Percentiles rank a stretch among this genome's conserved stretches.
phyloP scores from a whole-genome alignment of 23 red algal species.

The Cyanidium caldarium region DNA sequence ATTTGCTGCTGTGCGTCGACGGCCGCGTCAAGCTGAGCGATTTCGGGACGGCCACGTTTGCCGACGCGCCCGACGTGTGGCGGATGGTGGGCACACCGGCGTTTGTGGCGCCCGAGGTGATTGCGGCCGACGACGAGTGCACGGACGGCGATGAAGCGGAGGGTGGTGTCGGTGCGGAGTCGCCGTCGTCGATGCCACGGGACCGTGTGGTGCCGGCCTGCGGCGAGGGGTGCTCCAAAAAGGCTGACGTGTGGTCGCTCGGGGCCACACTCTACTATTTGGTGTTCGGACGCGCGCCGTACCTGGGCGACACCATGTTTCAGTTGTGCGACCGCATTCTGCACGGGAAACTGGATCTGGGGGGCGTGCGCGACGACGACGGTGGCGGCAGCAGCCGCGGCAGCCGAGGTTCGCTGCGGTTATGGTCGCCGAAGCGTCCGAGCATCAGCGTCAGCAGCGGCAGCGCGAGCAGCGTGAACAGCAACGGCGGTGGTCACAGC shows the following conservation, averaged over 20 bases:
- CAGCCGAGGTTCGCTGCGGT: too few species aligned
- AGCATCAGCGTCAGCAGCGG: too few species aligned
- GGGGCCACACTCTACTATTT: constrained; percentile 91
- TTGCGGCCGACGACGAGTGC: constrained; percentile 21
- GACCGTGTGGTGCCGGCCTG: not conserved
- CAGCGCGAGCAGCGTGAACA: too few species aligned
- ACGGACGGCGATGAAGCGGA: not conserved
- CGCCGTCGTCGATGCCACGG: not conserved
- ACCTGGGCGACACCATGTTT: constrained; percentile 36
- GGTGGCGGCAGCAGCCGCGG: not conserved
- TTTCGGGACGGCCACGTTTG: constrained; percentile 39
- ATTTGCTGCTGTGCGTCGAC: constrained; percentile 69
- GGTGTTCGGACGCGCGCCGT: constrained; percentile 70
- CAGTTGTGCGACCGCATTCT: not conserved
- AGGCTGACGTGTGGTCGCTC: constrained; percentile 72
- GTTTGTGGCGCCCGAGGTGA: constrained; percentile 78
- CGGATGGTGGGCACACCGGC: constrained; percentile 51
- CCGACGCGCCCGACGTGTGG: not conserved
- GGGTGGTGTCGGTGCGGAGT: not conserved
- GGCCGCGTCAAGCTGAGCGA: constrained; percentile 80
- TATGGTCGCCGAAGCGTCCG: too few species aligned
- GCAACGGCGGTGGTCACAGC: not conserved
- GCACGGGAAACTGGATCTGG: not conserved
- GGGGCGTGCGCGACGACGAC: not conserved
- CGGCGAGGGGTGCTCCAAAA: not conserved